These are phyloP conservation scores for Penicillium decumbens DNA, from an alignment of 2,329 filamentous ascomycete species.

Conservation along the genomic window DNA sequence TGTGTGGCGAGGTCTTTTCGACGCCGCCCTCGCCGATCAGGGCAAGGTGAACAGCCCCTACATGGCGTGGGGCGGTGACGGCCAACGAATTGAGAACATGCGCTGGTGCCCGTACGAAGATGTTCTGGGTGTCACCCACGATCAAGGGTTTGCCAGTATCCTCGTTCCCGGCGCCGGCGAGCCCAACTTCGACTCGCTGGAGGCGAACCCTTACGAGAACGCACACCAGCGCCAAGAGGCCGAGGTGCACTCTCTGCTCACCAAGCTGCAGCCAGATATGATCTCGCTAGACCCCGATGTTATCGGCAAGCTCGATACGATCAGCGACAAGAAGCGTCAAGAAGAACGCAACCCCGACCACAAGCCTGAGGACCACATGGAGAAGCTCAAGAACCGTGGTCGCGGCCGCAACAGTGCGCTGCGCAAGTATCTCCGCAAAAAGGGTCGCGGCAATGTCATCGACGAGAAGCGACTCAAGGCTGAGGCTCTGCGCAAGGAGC, in stretches of 20 bases:
- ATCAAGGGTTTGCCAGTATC: constrained; percentile 80
- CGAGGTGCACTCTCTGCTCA: constrained; percentile 83
- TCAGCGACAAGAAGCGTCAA: constrained; percentile 70
- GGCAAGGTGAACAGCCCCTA: constrained; percentile 82
- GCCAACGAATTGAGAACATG: constrained; percentile 71
- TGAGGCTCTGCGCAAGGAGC: constrained; percentile 70
- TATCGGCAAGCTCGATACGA: constrained; percentile 79
- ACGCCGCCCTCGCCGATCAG: constrained; percentile 65
- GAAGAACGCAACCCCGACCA: constrained; percentile 76
- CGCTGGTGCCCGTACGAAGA: constrained; percentile 95
- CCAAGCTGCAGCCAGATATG: constrained; percentile 96
- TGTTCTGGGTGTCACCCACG: constrained; percentile 78
- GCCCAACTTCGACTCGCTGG: constrained; percentile 89
- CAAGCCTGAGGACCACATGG: constrained; percentile 56
- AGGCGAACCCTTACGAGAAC: constrained; percentile 93
- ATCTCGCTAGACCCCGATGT: constrained; percentile 91
- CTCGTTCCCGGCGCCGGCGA: constrained; percentile 94
- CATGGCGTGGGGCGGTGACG: constrained; percentile 87
- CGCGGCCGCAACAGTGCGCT: constrained; percentile 86
- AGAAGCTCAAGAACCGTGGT: constrained; percentile 66
- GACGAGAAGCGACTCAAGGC: constrained; percentile 88
- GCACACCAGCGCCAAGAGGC: constrained; percentile 85
- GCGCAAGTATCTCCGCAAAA: constrained; percentile 85
- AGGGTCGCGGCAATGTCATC: constrained; percentile 86
- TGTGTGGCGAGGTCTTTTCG: constrained; percentile 86